Evolutionary conservation across 306 rosid genomes (phyloP).

Genomic region (Herpetospermum pedunculosum): DNA sequence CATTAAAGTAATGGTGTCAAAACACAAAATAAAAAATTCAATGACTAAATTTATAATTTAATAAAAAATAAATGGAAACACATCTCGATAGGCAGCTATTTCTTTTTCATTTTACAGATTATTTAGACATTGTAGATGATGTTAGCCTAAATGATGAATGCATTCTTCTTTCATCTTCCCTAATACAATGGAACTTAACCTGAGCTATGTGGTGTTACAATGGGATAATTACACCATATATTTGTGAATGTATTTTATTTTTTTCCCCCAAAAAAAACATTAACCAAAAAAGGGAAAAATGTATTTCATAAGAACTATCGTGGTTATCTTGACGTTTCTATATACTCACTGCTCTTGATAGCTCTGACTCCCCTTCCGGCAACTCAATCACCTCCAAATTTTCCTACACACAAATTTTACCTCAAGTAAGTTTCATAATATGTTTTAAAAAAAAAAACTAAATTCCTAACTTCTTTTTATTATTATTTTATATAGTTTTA

Average conservation of each 20-base stretch:
- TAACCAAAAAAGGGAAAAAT: not conserved
- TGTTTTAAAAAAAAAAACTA: not conserved
- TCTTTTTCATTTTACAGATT: not conserved
- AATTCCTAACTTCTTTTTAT: no score
- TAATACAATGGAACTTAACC: constrained; percentile 5
- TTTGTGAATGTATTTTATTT: not conserved
- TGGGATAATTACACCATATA: constrained; percentile 2
- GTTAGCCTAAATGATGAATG: constrained; percentile 3
- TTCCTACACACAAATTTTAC: constrained; percentile 26
- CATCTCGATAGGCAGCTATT: not conserved
- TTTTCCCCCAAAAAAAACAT: not conserved
- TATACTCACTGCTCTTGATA: constrained; percentile 85
- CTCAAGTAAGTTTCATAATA: not conserved
- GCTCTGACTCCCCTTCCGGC: constrained; percentile 63
- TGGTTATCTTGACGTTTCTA: constrained; percentile 10
- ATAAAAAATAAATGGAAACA: not conserved
- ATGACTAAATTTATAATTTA: not conserved
- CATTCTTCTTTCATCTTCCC: not conserved
- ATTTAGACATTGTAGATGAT: not conserved
- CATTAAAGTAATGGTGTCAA: not conserved
- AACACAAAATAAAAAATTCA: not conserved
- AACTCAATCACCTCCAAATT: constrained; percentile 35
- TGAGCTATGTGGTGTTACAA: constrained; percentile 1
- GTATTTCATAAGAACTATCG: not conserved
- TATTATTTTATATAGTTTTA: no score